Percentiles rank a stretch among this genome's conserved stretches.
Conservation (phyloP, 257 asterid species). For the Fraxinus excelsior region DNA sequence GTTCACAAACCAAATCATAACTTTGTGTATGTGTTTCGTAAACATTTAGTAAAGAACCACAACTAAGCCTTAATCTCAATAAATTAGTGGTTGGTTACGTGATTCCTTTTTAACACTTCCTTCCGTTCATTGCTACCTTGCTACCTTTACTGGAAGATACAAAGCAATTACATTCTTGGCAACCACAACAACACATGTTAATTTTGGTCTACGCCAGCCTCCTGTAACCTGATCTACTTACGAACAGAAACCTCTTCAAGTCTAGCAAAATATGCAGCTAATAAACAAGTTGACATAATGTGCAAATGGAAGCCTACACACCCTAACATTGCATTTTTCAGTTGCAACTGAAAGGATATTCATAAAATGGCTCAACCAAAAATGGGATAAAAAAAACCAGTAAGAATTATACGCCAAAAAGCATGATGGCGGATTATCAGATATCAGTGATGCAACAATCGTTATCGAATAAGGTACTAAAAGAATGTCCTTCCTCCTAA, state of each 20-base stretch:
- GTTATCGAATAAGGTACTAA: not conserved
- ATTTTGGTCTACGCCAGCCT: not conserved
- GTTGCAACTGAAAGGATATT: constrained; percentile 22
- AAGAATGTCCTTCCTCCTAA: constrained; percentile 22
- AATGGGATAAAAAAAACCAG: constrained; percentile 19
- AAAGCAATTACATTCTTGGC: not conserved
- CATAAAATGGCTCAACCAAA: constrained; percentile 18
- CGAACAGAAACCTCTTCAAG: not conserved
- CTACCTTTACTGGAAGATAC: not conserved
- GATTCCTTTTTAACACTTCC: not conserved
- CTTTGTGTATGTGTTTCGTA: not conserved
- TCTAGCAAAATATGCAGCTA: not conserved
- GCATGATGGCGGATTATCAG: constrained; percentile 1
- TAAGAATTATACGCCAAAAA: constrained; percentile 18
- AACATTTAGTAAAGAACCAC: constrained; percentile 11
- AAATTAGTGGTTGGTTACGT: not conserved
- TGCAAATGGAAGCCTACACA: constrained; percentile 20
- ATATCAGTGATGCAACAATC: not conserved
- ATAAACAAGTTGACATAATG: constrained; percentile 22
- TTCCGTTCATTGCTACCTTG: not conserved
- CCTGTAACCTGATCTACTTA: not conserved
- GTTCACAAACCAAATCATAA: not conserved
- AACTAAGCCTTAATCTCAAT: not conserved
- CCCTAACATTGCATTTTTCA: constrained; percentile 23
- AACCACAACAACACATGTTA: not conserved